Base-by-base conservation (phyloP, 2,329 filamentous ascomycete species). In the Macrophomina tecta region DNA sequence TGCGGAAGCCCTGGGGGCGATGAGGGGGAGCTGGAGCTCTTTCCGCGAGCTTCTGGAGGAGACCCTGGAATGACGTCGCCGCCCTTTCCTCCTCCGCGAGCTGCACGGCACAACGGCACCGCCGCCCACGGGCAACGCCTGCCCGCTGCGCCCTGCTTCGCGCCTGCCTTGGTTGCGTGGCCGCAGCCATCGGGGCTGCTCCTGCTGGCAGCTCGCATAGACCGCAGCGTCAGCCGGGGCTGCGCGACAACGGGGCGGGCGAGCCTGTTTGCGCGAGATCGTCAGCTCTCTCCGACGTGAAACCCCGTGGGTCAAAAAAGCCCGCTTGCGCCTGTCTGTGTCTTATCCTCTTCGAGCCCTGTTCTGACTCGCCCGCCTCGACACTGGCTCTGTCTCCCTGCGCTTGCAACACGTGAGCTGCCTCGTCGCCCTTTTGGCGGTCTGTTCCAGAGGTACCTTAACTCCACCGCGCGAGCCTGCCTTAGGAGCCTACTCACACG, bases 271-370 rank as follows among this genome's bases (percentile, higher is more conserved):
- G 58, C 45, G 56, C 28, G 58, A 62, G 58, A 62, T 62, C 58
- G 45, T 49, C 58, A 62, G 45, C 58, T 49, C 58, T 49, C 58
- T 62, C 58, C 30, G 58, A 62, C 58, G 46, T 62, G 58, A 49
- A 61, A 62, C 58, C 58, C 58, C 42, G 58, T 49, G 58, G 42
- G 58, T 62, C 58, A 49, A 62, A 62, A 62, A 38, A 38, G 40
- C 42, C 45, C 58, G 58, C 45, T 18, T 62, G 58, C 42, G 45
- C 58, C 58, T 49, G 58, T 28, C 32, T 45, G 56, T 34, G 56
- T 32, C 56, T 61, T 62, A 11, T 62, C 58, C 58, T 38, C 58
- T 62, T 49, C 58, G 6, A 62, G 45, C n/a, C 32, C 14, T 62
- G 16, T n/a, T 62, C 58, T 62, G 58, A 62, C 58, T 62, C 58